phyloP scores from a whole-genome alignment of 352 stramenopile species.

The Phytophthora syringae region DNA sequence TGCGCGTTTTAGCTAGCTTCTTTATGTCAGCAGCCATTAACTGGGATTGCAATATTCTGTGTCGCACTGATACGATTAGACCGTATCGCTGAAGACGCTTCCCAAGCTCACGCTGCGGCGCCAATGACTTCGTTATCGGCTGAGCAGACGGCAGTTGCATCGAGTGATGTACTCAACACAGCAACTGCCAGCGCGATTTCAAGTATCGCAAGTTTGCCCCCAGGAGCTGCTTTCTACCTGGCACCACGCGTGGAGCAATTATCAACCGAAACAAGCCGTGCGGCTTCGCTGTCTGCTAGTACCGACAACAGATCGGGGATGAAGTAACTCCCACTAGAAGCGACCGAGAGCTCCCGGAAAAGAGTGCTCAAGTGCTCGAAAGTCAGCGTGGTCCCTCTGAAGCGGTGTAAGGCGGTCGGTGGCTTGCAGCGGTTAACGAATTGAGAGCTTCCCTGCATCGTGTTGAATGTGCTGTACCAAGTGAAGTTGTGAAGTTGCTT shows the following conservation, averaged over 20 bases:
- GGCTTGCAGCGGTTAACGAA: background rate
- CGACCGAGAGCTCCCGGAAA: constrained; percentile 25
- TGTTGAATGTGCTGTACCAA: background rate
- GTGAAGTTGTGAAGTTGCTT: background rate
- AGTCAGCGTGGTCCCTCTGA: constrained; percentile 37
- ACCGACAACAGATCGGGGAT: constrained; percentile 31
- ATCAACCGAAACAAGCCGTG: constrained; percentile 19
- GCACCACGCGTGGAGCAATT: constrained; percentile 37
- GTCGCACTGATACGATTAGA: constrained; percentile 18
- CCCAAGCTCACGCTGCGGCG: constrained; percentile 23
- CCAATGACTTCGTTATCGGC: constrained; percentile 24
- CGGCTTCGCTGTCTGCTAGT: constrained; percentile 4
- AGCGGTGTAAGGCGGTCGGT: constrained; percentile 24
- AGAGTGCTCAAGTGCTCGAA: constrained; percentile 24
- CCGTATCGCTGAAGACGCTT: constrained; percentile 41
- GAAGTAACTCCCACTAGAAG: constrained; percentile 12
- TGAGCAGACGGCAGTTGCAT: constrained; percentile 27
- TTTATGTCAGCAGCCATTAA: constrained; percentile 2
- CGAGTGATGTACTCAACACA: constrained; percentile 24
- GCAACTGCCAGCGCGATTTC: constrained; percentile 21
- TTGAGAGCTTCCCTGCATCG: constrained; percentile 4
- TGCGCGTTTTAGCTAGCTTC: constrained; percentile 15
- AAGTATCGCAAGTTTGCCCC: constrained; percentile 32
- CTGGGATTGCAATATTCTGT: background rate
- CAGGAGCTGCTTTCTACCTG: constrained; percentile 39